Evolutionary conservation across 1,139 yeast species (phyloP).

Genomic region (Hyphopichia buzzinii): DNA sequence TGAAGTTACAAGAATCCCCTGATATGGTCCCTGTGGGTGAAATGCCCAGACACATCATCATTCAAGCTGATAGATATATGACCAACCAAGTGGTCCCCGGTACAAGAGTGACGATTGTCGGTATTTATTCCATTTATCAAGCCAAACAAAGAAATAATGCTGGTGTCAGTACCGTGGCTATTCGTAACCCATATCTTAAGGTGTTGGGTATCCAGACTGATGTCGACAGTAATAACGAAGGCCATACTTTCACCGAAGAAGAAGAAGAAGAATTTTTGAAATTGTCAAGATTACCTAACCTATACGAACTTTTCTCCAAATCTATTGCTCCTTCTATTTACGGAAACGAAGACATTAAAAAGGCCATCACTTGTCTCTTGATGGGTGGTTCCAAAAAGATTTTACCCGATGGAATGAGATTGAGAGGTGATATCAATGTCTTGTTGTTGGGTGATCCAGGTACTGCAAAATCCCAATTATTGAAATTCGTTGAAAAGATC

Average conservation of each 20-base stretch:
- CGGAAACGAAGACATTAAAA: conserved; percentile 90
- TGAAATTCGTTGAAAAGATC: conserved; percentile 92
- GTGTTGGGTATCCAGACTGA: conserved; percentile 86
- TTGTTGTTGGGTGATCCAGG: conserved; percentile 96
- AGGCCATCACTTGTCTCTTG: conserved; percentile 85
- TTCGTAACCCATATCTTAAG: conserved; percentile 87
- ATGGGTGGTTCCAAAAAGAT: conserved; percentile 94
- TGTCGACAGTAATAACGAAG: conserved; percentile 65
- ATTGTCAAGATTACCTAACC: conserved; percentile 76
- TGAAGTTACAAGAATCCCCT: conserved; percentile 93
- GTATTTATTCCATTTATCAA: conserved; percentile 89
- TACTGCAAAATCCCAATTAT: conserved; percentile 94
- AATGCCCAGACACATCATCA: conserved; percentile 90
- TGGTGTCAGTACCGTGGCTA: conserved; percentile 64
- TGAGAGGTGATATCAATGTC: conserved; percentile 96
- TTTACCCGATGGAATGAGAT: conserved; percentile 92
- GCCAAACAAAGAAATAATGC: conserved; percentile 48
- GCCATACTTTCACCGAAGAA: conserved; percentile 78
- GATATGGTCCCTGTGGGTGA: conserved; percentile 99
- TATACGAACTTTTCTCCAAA: conserved; percentile 79
- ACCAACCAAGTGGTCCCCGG: conserved; percentile 95
- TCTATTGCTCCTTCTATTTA: conserved; percentile 97
- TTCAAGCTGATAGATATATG: conserved; percentile 86
- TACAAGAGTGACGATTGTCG: conserved; percentile 85
- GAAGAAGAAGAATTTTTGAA: conserved; percentile 90